Evolutionary conservation across 1,139 yeast species (phyloP).

Genomic region (Geotrichum restrictum): DNA sequence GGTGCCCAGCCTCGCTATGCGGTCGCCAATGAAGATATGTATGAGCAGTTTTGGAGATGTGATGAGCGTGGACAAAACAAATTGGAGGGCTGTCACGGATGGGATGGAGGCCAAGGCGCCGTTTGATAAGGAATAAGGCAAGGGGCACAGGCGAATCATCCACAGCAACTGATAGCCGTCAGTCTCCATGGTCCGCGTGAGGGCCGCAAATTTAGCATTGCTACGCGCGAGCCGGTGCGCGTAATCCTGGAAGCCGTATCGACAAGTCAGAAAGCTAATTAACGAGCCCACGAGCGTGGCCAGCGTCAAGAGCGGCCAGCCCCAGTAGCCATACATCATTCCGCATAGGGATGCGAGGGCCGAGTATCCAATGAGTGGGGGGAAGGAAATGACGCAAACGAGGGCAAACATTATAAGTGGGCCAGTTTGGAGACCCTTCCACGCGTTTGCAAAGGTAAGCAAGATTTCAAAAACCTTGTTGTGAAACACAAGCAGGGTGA

Average conservation of each 20-base stretch:
- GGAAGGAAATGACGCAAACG: constrained; percentile 60
- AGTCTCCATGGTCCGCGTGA: constrained; percentile 65
- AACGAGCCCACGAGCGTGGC: constrained; percentile 75
- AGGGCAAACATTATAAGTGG: constrained; percentile 50
- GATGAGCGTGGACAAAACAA: constrained; percentile 64
- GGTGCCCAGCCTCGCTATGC: constrained; percentile 64
- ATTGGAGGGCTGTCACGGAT: constrained; percentile 57
- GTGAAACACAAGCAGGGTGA: constrained; percentile 49
- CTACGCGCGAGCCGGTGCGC: constrained; percentile 52
- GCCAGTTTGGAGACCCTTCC: constrained; percentile 50
- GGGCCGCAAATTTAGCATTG: constrained; percentile 67
- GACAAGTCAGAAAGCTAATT: constrained; percentile 63
- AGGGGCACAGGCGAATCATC: constrained; percentile 78
- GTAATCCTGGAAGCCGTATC: constrained; percentile 53
- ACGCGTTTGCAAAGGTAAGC: constrained; percentile 47
- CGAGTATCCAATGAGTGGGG: constrained; percentile 84
- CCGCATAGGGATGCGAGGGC: constrained; percentile 68
- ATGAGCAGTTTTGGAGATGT: constrained; percentile 79
- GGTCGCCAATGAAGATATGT: constrained; percentile 75
- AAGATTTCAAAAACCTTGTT: constrained; percentile 44
- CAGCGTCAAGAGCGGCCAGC: constrained; percentile 71
- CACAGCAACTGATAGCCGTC: constrained; percentile 65
- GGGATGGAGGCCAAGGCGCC: constrained; percentile 90
- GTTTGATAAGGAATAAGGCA: constrained; percentile 87
- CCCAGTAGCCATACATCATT: constrained; percentile 76